These are phyloP conservation scores for Ceratocystis ficicola DNA, from an alignment of 2,329 filamentous ascomycete genomes.

Conservation along the genomic window DNA sequence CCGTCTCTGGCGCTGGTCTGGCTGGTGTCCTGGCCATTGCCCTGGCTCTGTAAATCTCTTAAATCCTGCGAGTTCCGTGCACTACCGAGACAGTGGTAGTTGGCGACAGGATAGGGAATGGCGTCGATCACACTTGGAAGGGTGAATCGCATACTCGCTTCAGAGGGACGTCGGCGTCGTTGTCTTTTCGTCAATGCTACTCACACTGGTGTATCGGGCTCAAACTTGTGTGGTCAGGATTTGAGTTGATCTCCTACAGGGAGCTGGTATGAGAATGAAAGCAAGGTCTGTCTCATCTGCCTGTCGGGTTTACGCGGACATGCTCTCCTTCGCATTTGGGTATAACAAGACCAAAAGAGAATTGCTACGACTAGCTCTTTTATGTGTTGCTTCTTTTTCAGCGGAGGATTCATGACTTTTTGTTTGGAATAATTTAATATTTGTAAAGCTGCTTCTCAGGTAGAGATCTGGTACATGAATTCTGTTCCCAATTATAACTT, in stretches of 20 bases:
- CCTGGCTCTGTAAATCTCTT: conserved; percentile 45
- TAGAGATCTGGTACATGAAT: conserved; percentile 12
- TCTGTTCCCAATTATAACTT: neutral
- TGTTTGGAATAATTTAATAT: conserved; percentile 14
- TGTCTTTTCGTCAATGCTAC: neutral
- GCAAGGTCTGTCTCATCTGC: conserved; percentile 7
- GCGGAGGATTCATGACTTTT: conserved; percentile 10
- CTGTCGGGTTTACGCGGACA: neutral
- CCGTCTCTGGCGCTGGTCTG: conserved; percentile 46
- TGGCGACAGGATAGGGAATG: neutral
- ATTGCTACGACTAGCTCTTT: conserved; percentile 6
- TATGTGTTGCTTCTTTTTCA: conserved; percentile 16
- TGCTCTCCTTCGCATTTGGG: conserved; percentile 13
- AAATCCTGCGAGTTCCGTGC: conserved; percentile 13
- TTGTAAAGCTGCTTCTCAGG: conserved; percentile 10
- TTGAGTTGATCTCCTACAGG: neutral
- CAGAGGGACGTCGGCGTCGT: neutral
- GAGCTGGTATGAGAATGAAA: conserved; percentile 9
- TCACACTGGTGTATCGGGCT: neutral
- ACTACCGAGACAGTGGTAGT: neutral
- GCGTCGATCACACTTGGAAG: neutral
- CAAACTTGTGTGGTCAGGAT: conserved; percentile 17
- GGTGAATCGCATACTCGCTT: neutral
- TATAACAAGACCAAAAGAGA: conserved; percentile 21
- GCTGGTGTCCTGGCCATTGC: conserved; percentile 43